Evolutionary conservation across 192 early-diverging fungal genomes (phyloP).

Genomic region (Mortierella antarctica): DNA sequence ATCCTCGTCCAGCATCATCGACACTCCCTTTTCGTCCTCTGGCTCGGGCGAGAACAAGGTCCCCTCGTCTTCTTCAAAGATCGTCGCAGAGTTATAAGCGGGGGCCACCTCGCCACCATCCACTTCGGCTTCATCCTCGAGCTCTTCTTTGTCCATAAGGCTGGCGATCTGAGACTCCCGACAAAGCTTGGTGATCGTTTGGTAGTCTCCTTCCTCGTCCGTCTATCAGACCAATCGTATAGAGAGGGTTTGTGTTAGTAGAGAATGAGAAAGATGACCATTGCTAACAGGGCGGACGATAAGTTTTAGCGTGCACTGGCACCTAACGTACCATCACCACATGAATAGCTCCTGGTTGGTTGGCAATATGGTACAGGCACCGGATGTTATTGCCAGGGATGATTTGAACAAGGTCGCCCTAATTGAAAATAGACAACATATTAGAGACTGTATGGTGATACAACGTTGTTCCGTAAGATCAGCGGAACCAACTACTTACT

Average conservation of each 20-base stretch:
- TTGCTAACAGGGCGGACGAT: background rate
- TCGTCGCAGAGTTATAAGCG: slow-evolving; percentile 14
- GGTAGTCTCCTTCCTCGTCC: slow-evolving; percentile 47
- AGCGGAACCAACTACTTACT: slow-evolving; percentile 26
- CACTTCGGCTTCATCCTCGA: slow-evolving; percentile 6
- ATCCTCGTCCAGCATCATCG: slow-evolving; percentile 25
- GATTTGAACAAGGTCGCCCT: slow-evolving; percentile 65
- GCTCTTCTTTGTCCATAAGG: slow-evolving; percentile 15
- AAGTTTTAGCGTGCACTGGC: background rate
- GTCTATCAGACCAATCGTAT: slow-evolving; percentile 10
- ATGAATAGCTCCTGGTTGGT: slow-evolving; percentile 56
- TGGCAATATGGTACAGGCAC: slow-evolving; percentile 63
- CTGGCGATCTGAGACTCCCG: slow-evolving; percentile 36
- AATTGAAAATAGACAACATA: background rate
- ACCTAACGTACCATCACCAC: slow-evolving; percentile 57
- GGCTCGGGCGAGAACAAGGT: background rate
- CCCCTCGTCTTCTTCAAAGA: slow-evolving; percentile 44
- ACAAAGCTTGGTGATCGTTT: slow-evolving; percentile 45
- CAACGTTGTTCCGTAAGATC: background rate
- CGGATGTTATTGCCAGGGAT: slow-evolving; percentile 69
- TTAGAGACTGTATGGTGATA: background rate
- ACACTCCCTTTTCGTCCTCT: slow-evolving; percentile 30
- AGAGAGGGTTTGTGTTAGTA: background rate
- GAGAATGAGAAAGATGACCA: background rate
- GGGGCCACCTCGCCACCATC: background rate